phyloP scores from a whole-genome alignment of 768 basidiomycete genomes.

The Russula griseocarnosa region DNA sequence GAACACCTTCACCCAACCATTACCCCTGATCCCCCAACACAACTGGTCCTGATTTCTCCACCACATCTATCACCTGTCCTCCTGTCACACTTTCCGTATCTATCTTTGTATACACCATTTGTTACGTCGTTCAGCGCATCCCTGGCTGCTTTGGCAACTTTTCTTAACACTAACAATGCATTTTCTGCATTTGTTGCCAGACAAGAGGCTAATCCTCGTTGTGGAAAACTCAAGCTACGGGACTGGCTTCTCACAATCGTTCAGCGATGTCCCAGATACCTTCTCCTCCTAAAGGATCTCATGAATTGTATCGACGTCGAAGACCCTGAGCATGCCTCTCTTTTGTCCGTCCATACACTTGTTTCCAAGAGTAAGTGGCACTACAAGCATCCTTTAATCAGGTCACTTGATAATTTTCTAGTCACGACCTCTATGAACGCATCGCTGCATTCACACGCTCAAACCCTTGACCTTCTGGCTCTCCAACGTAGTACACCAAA shows the following conservation, averaged over 20 bases:
- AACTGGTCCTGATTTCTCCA: conserved; percentile 33
- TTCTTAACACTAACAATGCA: conserved; percentile 50
- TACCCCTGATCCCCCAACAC: background rate
- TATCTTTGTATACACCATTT: conserved; percentile 83
- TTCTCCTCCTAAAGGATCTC: conserved; percentile 78
- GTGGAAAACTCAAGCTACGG: conserved; percentile 69
- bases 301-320: conserved; percentile 59
- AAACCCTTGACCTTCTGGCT: conserved; percentile 69
- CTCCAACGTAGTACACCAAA: conserved; percentile 74
- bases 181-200: conserved; percentile 62
- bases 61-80: conserved; percentile 56
- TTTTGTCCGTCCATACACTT: conserved; percentile 56
- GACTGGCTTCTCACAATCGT: conserved; percentile 87
- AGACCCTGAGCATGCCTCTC: conserved; percentile 61
- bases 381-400: background rate
- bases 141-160: conserved; percentile 52
- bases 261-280: conserved; percentile 83
- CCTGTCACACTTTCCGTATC: conserved; percentile 79
- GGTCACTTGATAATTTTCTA: conserved; percentile 34
- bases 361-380: conserved; percentile 67
- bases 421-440: conserved; percentile 76
- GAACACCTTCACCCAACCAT: conserved; percentile 37
- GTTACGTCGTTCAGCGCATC: conserved; percentile 72
- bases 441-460: conserved; percentile 72
- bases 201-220: conserved; percentile 66